Base-by-base conservation (phyloP, 306 rosid genomes). In the Adenanthera pavonina region DNA sequence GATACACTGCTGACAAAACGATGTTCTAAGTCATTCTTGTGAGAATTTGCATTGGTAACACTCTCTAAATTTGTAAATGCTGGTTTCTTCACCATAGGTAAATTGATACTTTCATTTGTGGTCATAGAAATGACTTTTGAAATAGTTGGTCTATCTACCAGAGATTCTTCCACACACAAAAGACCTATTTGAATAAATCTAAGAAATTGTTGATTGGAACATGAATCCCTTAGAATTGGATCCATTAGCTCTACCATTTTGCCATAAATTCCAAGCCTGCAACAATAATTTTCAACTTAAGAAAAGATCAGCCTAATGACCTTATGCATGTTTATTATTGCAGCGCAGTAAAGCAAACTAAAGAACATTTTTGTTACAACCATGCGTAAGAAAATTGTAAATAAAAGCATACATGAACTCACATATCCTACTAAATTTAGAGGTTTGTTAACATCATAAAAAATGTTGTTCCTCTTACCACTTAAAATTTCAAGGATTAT, bases 131-230 rank as follows among this genome's bases (percentile, higher is more conserved):
- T 2, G 16, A 83, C 49, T 10, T 48, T 38, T 2, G 87, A 77
- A 76, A 80, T 83, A 17, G 77, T 64, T 5, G 84, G 87, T 0
- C 85, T 86, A 74, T 80, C 25, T 0, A 4, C 48, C 47, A 84
- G 80, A 54, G 17, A 38, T 9, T 80, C 79, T 76, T 84, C 84
- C 53, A 80, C 82, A 8, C 85, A 68, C 33, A 78, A 46, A 0
- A 84, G 51, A 36, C 85, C 83, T 53, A 43, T 60, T 6, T 85
- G 85, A 9, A 85, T 57, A 46, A 75, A 81, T 85, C 82, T 80
- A 3, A 74, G 36, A 14, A 83, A 65, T 44, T 85, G 56, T 7
- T 85, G 77, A 0, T 16, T 47, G 2, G 59, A 41, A 43, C 69
- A 78, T 2, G 81, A 70, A 13, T 61, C 68, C 4, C 8, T 12